A percentile compares a stretch with the other conserved stretches of the same genome.
These are phyloP conservation scores for Lichtheimia corymbifera DNA, from an alignment of 371 early-diverging fungal species.

Conservation along the genomic window DNA sequence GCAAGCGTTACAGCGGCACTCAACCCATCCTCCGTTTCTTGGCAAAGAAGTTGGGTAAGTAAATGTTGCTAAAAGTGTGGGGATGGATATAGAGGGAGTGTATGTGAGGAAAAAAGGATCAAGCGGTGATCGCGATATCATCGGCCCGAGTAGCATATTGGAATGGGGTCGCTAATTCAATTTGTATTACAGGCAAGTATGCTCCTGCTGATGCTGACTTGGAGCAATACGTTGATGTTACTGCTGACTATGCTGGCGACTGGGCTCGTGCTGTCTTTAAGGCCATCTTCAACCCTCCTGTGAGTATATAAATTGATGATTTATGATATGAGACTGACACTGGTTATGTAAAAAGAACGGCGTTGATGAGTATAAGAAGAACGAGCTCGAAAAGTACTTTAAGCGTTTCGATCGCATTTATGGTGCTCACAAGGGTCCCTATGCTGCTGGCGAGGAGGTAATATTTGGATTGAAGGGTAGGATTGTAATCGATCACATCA, in stretches of 20 bases:
- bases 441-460: conserved; percentile 15
- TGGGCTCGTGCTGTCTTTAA: not conserved
- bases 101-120: no score
- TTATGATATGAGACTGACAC: no score
- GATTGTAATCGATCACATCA: not conserved
- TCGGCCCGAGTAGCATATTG: no score
- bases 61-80: no score
- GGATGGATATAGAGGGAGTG: no score
- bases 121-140: no score
- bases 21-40: conserved; percentile 10
- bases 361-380: conserved; percentile 5
- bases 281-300: not conserved
- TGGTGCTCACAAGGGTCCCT: conserved; percentile 12
- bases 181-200: conserved; percentile 2
- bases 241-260: conserved; percentile 5
- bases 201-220: conserved; percentile 5
- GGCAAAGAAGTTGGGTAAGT: conserved; percentile 7
- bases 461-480: not conserved
- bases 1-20: conserved; percentile 2
- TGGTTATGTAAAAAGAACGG: no score
- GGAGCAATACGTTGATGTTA: conserved; percentile 11
- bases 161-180: no score
- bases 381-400: not conserved
- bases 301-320: not conserved
- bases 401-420: conserved; percentile 10